Evolutionary conservation across 176 grass and related monocot genomes (phyloP), one percentile per base, ranked within the genome.

Genomic region (Melocanna baccifera): DNA sequence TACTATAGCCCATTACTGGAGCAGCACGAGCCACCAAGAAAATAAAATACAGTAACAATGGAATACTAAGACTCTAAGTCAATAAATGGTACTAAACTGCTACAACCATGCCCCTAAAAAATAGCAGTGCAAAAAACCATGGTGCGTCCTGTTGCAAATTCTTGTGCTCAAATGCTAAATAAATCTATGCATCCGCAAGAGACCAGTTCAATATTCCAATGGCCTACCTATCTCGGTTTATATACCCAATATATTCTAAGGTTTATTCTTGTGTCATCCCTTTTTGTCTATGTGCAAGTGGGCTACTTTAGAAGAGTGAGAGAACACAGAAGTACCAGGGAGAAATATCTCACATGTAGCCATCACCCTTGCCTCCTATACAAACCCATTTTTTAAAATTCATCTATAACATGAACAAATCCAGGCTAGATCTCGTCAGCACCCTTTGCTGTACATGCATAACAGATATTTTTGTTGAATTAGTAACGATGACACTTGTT

Each of bases 341-440:
- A 84, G 67, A 75, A 87, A 87, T 87, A 81, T 87, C 69, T 81
- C 36, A 56, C 18, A 0, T 3, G 70, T 67, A 81, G 70, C 22
- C 13, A 74, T 73, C 62, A 76, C 29, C 32, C 78, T 47, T 78
- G 32, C 19, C 65, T 69, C 41, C 8, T 85, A 26, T 18, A 23
- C 25, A 55, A 73, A 48, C 11, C 32, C 62, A 23, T 12, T 74
- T 39, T 1, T 40, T 5, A 15, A 20, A 12, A 23, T 53, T 42
- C 65, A 29, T 19, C n/a, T 65, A 55, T 42, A 47, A 6, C 39
- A 87, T 48, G 41, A 48, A 37, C 32, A 68, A 36, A 25, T 6
- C 3, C 20, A 56, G 19, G 34, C 26, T 20, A 81, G 29, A 74
- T 67, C 22, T 18, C 20, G 9, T 37, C 5, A 9, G 16, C 34